Evolutionary conservation across 2,329 filamentous ascomycete genomes (phyloP), one percentile per base, ranked within the genome.

Genomic region (Aspergillus niger): DNA sequence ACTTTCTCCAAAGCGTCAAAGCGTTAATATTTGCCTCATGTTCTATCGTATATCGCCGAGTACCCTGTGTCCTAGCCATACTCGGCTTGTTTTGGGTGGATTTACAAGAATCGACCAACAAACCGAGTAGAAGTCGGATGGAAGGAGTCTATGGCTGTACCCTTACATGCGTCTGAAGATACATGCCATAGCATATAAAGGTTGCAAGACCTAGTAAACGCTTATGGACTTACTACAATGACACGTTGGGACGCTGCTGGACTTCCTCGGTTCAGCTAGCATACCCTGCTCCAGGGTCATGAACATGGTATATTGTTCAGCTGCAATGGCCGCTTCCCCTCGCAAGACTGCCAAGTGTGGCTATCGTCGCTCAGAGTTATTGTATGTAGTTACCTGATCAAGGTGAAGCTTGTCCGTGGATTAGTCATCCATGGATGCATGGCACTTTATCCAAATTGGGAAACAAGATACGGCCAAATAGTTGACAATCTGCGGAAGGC

Each of bases 1-100:
- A 69, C 60, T 67, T 63, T 65, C 66, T 67, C 67, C 67, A 68
- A 63, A 70, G 70, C 65, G 66, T 68, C 72, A 74, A 74, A 73
- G 60, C 63, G 65, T 67, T 64, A 69, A 65, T 62, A 59, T 61
- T 67, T 70, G 63, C 64, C 65, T 66, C 57, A 55, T 58, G n/a
- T 55, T 57, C 47, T 41, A 41, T 20, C 13, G 53, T 54, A 63
- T 61, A 63, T 52, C 10, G 10, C 11, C 32, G 32, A 36, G 28
- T 20, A 57, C n/a, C 30, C 36, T 43, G 32, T 36, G 32, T 36
- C 48, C 54, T 17, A 30, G 8, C 15, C 26, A 32, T 17, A 1
- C 8, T 43, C 17, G 17, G 41, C 41, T 24, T 22, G 17, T 44
- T 44, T 20, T 6, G 5, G 5, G 41, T 17, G 32, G 32, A 36